These are phyloP conservation scores for Pisolithus thermaeus DNA, from an alignment of 1,284 basidiomycete genomes.

Conservation along the genomic window DNA sequence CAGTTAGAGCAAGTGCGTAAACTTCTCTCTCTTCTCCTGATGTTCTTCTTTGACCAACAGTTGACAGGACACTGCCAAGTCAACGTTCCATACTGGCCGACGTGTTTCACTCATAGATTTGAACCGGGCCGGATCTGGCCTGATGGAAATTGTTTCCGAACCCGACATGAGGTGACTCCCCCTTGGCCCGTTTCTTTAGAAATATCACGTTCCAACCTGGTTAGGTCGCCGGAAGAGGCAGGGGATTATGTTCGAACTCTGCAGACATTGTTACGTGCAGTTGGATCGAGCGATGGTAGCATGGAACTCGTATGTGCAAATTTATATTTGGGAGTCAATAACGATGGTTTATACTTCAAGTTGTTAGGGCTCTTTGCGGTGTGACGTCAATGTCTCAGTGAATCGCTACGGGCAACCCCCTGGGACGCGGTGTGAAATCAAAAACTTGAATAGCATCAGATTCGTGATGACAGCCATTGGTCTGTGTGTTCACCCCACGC, in stretches of 20 bases:
- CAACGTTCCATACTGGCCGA: conserved; percentile 57
- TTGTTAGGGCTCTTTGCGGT: conserved; percentile 81
- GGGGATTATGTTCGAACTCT: conserved; percentile 84
- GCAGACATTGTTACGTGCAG: conserved; percentile 75
- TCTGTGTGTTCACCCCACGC: conserved; percentile 33
- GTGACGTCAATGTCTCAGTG: conserved; percentile 95
- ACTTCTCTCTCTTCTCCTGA: neutral
- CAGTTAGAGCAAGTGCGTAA: conserved; percentile 90
- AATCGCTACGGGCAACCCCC: conserved; percentile 57
- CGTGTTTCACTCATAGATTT: conserved; percentile 74
- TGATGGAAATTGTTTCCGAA: conserved; percentile 96
- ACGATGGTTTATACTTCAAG: neutral
- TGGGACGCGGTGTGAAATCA: conserved; percentile 93
- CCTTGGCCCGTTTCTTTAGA: neutral
- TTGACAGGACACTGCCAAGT: conserved; percentile 89
- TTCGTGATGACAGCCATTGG: conserved; percentile 87
- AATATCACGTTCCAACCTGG: conserved; percentile 1
- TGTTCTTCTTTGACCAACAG: conserved; percentile 3
- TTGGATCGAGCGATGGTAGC: conserved; percentile 91
- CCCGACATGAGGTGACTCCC: conserved; percentile 75
- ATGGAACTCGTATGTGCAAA: conserved; percentile 81
- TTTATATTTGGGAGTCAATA: neutral
- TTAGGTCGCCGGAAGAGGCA: conserved; percentile 86
- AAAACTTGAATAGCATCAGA: conserved; percentile 92
- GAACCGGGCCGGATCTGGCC: conserved; percentile 83